Conservation (phyloP, 768 basidiomycete species). For the Pisolithus albus region DNA sequence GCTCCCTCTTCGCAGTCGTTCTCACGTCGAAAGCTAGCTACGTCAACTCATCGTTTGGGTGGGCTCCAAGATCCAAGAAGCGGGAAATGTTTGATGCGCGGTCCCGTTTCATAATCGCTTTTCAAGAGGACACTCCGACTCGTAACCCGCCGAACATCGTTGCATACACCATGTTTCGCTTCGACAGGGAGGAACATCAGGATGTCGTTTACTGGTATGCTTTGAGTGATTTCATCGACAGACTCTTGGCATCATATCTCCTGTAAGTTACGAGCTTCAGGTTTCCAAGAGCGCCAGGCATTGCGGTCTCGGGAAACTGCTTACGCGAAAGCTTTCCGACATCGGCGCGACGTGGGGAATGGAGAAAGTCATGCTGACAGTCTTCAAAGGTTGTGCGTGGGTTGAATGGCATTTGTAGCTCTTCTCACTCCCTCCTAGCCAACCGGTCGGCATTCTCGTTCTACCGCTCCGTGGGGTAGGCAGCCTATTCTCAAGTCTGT, state of each 20-base stretch:
- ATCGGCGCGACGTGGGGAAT: slow-evolving; percentile 51
- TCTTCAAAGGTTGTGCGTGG: slow-evolving; percentile 52
- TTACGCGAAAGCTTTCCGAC: slow-evolving; percentile 43
- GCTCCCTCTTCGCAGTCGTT: neutral
- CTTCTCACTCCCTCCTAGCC: slow-evolving; percentile 25
- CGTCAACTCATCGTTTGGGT: slow-evolving; percentile 53
- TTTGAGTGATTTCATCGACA: neutral
- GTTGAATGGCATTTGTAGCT: neutral
- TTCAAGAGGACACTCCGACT: slow-evolving; percentile 8
- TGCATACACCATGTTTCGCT: slow-evolving; percentile 59
- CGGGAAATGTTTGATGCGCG: slow-evolving; percentile 52
- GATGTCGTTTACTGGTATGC: slow-evolving; percentile 66
- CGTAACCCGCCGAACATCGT: slow-evolving; percentile 20
- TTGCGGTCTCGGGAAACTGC: slow-evolving; percentile 49
- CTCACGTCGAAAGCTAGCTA: slow-evolving; percentile 37
- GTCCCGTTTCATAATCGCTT: slow-evolving; percentile 55
- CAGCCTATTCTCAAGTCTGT: neutral
- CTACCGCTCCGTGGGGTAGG: slow-evolving; percentile 52
- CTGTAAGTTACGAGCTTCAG: slow-evolving; percentile 70
- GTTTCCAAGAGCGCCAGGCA: slow-evolving; percentile 39
- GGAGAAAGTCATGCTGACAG: slow-evolving; percentile 70
- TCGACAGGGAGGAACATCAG: slow-evolving; percentile 58
- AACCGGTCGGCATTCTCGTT: slow-evolving; percentile 43
- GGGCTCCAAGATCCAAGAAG: slow-evolving; percentile 50
- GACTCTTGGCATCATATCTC: neutral